These are phyloP conservation scores for Fusarium vanettenii DNA, from an alignment of 2,329 filamentous ascomycete genomes.

Conservation along the genomic window DNA sequence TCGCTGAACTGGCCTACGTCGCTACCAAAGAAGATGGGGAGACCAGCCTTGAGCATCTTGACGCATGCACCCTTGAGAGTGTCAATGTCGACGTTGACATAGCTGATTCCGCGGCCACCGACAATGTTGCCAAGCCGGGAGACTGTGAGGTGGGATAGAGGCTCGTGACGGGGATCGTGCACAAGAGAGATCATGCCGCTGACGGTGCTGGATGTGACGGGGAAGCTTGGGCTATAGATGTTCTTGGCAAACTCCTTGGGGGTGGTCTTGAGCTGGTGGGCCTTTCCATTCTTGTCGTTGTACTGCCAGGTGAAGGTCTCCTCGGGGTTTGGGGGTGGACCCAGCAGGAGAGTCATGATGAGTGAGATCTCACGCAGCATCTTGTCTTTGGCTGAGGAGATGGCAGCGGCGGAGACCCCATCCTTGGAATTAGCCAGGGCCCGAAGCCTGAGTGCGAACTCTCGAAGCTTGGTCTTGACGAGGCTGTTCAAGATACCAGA, in stretches of 20 bases:
- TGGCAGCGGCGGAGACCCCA: conserved; percentile 50
- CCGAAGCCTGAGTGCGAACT: conserved; percentile 82
- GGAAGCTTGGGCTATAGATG: conserved; percentile 69
- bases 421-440: conserved; percentile 55
- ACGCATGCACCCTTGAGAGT: conserved; percentile 80
- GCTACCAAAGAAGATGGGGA: conserved; percentile 89
- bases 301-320: conserved; percentile 84
- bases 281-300: conserved; percentile 74
- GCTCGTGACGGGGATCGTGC: conserved; percentile 84
- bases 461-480: conserved; percentile 87
- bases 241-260: conserved; percentile 79
- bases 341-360: conserved; percentile 84
- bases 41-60: conserved; percentile 79
- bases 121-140: conserved; percentile 84
- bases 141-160: conserved; percentile 79
- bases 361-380: conserved; percentile 85
- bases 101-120: conserved; percentile 79
- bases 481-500: conserved; percentile 77
- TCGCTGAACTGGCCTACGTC: conserved; percentile 89
- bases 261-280: conserved; percentile 71
- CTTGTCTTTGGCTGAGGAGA: conserved; percentile 70
- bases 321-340: conserved; percentile 78
- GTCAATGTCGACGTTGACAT: conserved; percentile 83
- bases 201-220: conserved; percentile 70
- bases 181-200: conserved; percentile 82